phyloP scores from a whole-genome alignment of 2,329 filamentous ascomycete genomes.

The Coleophoma cylindrospora region DNA sequence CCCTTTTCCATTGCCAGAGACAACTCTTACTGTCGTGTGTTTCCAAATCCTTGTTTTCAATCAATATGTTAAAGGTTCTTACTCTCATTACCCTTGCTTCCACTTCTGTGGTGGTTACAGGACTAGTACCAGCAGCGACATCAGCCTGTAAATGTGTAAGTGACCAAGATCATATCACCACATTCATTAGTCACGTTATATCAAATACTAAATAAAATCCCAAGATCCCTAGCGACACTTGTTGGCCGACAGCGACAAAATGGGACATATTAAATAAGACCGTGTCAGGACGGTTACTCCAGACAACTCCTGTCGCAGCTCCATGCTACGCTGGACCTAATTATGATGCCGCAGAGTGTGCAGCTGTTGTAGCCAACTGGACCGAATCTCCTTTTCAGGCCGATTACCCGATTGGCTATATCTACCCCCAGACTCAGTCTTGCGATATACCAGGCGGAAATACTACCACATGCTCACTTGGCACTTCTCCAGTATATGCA shows the following conservation, averaged over 20 bases:
- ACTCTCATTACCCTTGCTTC: too few relatives aligned
- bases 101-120: too few relatives aligned
- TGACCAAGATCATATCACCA: too few relatives aligned
- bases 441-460: conserved; percentile 33
- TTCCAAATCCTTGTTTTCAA: too few relatives aligned
- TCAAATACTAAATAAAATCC: too few relatives aligned
- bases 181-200: too few relatives aligned
- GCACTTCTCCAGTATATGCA: conserved; percentile 30
- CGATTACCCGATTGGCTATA: too few relatives aligned
- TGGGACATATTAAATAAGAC: conserved; percentile 12
- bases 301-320: conserved; percentile 8
- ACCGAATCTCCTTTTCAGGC: conserved; percentile 7
- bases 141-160: too few relatives aligned
- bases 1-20: too few relatives aligned
- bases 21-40: too few relatives aligned
- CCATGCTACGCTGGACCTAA: conserved; percentile 17
- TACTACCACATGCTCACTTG: conserved; percentile 33
- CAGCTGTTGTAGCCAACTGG: conserved; percentile 8
- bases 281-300: conserved; percentile 9
- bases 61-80: too few relatives aligned
- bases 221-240: conserved; percentile 14
- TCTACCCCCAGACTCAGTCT: conserved; percentile 21
- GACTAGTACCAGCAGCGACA: too few relatives aligned
- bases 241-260: conserved; percentile 8
- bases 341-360: conserved; percentile 16